These are phyloP conservation scores for Raddia guianensis DNA, from an alignment of 176 grass and related monocot genomes.

Conservation along the genomic window DNA sequence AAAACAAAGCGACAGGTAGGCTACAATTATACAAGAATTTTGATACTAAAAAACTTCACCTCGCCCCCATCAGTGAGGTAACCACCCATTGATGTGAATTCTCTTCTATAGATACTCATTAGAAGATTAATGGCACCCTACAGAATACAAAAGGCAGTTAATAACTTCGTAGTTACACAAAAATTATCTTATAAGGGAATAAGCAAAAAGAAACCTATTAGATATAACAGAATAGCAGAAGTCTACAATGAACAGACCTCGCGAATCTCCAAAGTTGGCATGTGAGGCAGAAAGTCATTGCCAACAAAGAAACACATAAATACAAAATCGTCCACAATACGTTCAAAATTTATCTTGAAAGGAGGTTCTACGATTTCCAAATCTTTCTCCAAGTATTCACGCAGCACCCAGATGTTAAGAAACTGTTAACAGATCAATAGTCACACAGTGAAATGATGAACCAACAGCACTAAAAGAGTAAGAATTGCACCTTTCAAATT, in stretches of 20 bases:
- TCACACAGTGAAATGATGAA: slow-evolving; percentile 34
- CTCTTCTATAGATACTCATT: slow-evolving; percentile 86
- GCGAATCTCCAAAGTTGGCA: slow-evolving; percentile 96
- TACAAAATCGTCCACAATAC: slow-evolving; percentile 95
- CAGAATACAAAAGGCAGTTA: slow-evolving; percentile 42
- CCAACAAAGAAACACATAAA: slow-evolving; percentile 99
- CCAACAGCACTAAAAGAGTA: slow-evolving; percentile 16
- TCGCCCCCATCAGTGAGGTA: slow-evolving; percentile 91
- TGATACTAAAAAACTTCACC: slow-evolving; percentile 60
- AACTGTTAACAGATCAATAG: slow-evolving; percentile 63
- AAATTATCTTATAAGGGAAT: not conserved
- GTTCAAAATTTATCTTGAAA: slow-evolving; percentile 93
- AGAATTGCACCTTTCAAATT: slow-evolving; percentile 5
- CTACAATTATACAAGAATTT: slow-evolving; percentile 20
- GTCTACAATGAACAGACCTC: slow-evolving; percentile 67
- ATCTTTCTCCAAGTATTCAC: slow-evolving; percentile 94
- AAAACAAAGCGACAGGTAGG: slow-evolving; percentile 9
- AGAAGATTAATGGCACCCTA: slow-evolving; percentile 95
- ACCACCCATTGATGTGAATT: slow-evolving; percentile 87
- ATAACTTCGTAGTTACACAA: not conserved
- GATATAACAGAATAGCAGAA: not conserved
- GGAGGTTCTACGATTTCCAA: slow-evolving; percentile 85
- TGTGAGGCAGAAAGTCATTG: slow-evolving; percentile 97
- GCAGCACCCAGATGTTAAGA: slow-evolving; percentile 93
- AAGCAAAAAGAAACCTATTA: not conserved